Percentiles rank a stretch among this genome's conserved stretches.
These are phyloP conservation scores for Podospora appendiculata DNA, from an alignment of 495 filamentous ascomycete species.

Conservation along the genomic window DNA sequence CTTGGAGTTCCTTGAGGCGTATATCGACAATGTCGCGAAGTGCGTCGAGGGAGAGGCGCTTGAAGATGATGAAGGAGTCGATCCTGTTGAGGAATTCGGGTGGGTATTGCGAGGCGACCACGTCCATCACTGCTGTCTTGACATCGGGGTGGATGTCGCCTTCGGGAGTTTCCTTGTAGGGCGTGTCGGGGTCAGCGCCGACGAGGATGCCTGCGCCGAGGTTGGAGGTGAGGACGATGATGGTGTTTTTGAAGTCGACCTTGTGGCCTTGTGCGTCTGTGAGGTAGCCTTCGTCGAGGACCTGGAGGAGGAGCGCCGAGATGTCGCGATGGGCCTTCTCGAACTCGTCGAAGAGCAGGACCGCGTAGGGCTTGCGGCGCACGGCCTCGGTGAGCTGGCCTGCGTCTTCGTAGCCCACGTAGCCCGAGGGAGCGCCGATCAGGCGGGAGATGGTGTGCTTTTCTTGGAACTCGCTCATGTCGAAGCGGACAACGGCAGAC, in stretches of 20 bases:
- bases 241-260: conserved; percentile 90
- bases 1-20: conserved; percentile 74
- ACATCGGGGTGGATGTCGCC: conserved; percentile 61
- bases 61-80: conserved; percentile 95
- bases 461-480: conserved; percentile 98
- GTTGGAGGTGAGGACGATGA: conserved; percentile 94
- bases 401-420: conserved; percentile 94
- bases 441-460: conserved; percentile 91
- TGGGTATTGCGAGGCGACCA: conserved; percentile 70
- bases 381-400: conserved; percentile 96
- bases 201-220: conserved; percentile 73
- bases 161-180: conserved; percentile 49
- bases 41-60: conserved; percentile 66
- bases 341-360: conserved; percentile 93
- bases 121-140: conserved; percentile 76
- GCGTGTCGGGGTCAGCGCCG: conserved; percentile 46
- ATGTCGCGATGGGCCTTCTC: conserved; percentile 97
- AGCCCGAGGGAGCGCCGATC: conserved; percentile 88
- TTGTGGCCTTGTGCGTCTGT: conserved; percentile 94
- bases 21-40: conserved; percentile 93
- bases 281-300: conserved; percentile 92
- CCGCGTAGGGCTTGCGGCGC: conserved; percentile 88
- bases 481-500: conserved; percentile 76
- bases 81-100: conserved; percentile 96
- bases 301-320: conserved; percentile 85